These are phyloP conservation scores for Leccinum aurantiacum DNA, from an alignment of 768 basidiomycete genomes.

Conservation along the genomic window DNA sequence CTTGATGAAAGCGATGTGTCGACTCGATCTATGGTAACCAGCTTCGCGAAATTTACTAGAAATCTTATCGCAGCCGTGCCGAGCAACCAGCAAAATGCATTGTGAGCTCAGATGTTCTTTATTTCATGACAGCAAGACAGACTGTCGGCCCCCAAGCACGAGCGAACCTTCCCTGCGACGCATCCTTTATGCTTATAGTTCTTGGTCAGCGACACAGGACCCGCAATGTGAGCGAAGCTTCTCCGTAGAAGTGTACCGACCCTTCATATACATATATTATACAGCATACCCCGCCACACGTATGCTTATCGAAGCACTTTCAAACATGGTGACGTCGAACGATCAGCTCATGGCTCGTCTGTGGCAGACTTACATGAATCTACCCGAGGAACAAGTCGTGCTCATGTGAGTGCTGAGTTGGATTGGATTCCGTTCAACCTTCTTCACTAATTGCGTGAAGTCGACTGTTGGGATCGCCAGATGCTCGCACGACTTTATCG, in stretches of 20 bases:
- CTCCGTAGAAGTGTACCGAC: neutral
- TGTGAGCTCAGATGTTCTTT: constrained; percentile 48
- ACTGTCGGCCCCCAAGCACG: constrained; percentile 43
- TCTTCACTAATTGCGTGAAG: constrained; percentile 32
- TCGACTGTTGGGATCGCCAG: constrained; percentile 63
- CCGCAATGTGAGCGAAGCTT: constrained; percentile 45
- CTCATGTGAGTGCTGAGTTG: constrained; percentile 57
- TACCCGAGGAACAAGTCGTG: constrained; percentile 72
- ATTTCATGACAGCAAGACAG: neutral
- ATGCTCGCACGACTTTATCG: constrained; percentile 58
- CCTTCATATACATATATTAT: neutral
- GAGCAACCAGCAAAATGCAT: constrained; percentile 68
- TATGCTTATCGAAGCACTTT: constrained; percentile 72
- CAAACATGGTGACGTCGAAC: constrained; percentile 82
- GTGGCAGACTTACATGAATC: constrained; percentile 64
- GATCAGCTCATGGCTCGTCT: constrained; percentile 52
- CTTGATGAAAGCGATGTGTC: constrained; percentile 32
- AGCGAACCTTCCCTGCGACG: constrained; percentile 70
- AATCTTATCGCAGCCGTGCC: constrained; percentile 79
- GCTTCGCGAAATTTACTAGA: constrained; percentile 74
- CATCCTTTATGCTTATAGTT: constrained; percentile 71
- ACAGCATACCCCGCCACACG: constrained; percentile 64
- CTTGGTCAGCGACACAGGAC: constrained; percentile 70
- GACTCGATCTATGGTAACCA: constrained; percentile 44
- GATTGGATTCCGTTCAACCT: neutral